phyloP scores from a whole-genome alignment of 192 early-diverging fungal species.

The Backusella tarrabulga region DNA sequence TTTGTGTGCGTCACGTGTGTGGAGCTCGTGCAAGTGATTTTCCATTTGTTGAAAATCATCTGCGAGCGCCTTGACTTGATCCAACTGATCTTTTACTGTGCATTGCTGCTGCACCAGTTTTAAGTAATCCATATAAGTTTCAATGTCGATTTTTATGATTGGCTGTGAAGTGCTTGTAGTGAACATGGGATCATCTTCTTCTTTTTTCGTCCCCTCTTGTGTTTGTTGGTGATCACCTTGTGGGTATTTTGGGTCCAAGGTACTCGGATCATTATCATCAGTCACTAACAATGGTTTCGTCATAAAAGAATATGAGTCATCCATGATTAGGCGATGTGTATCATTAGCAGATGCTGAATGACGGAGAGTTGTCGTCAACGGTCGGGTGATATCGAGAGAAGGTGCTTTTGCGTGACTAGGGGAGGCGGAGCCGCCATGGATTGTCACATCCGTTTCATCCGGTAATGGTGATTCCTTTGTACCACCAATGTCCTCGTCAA shows the following conservation, averaged over 20 bases:
- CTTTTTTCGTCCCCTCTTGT: neutral
- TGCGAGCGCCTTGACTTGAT: neutral
- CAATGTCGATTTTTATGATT: neutral
- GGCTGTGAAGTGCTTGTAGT: neutral
- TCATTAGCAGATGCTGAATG: slow-evolving; percentile 1
- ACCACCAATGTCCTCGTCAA: neutral
- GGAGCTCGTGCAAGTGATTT: neutral
- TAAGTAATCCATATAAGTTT: neutral
- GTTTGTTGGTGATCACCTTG: neutral
- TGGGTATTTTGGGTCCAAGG: neutral
- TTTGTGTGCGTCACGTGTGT: neutral
- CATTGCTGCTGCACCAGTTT: neutral
- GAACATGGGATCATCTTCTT: neutral
- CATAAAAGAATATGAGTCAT: neutral
- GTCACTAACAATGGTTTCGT: neutral
- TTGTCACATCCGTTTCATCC: neutral
- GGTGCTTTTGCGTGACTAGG: neutral
- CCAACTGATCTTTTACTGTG: neutral
- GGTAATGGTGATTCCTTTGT: neutral
- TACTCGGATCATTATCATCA: neutral
- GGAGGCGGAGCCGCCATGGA: neutral
- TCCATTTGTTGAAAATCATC: slow-evolving; percentile 4
- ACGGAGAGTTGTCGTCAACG: neutral
- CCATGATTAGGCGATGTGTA: neutral
- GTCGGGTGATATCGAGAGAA: neutral